Percentiles rank a stretch among this genome's conserved stretches.
phyloP scores from a whole-genome alignment of 495 filamentous ascomycete species.

The Copromyces sp. region DNA sequence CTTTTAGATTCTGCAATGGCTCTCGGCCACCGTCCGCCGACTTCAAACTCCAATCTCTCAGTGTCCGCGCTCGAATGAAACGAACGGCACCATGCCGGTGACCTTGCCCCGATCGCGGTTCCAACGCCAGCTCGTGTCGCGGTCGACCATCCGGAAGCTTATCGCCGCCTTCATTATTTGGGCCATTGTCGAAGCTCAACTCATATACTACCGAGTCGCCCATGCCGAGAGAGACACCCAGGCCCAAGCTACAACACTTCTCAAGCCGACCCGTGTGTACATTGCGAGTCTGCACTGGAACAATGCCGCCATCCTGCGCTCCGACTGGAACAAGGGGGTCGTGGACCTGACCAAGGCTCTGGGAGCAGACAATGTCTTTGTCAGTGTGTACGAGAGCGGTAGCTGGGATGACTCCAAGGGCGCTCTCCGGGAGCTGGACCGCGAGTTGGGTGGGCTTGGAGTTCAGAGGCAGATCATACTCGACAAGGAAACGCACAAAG shows the following conservation, averaged over 20 bases:
- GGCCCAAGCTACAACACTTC: constrained; percentile 1
- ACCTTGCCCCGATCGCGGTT: constrained; percentile 9
- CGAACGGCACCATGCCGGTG: constrained; percentile 10
- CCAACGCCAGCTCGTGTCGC: constrained; percentile 14
- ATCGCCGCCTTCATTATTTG: constrained; percentile 14
- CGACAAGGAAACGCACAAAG: constrained; percentile 43
- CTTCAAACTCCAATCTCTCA: not conserved
- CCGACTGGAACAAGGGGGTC: constrained; percentile 52
- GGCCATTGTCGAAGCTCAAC: constrained; percentile 21
- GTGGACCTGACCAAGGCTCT: constrained; percentile 44
- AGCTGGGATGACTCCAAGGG: constrained; percentile 62
- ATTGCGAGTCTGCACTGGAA: constrained; percentile 65
- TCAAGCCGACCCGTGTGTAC: constrained; percentile 37
- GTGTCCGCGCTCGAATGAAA: constrained; percentile 3
- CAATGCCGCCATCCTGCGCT: constrained; percentile 50
- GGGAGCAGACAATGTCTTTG: constrained; percentile 57
- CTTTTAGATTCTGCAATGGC: not conserved
- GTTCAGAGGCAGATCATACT: constrained; percentile 46
- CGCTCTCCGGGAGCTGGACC: constrained; percentile 50
- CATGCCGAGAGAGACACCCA: constrained; percentile 12
- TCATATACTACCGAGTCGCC: constrained; percentile 19
- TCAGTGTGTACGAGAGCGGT: constrained; percentile 61
- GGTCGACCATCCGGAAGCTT: constrained; percentile 18
- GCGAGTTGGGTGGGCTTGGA: constrained; percentile 38
- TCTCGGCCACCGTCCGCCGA: not conserved